These are phyloP conservation scores for Leishmania amazonensis DNA, from an alignment of 208 protist genomes.

Conservation along the genomic window DNA sequence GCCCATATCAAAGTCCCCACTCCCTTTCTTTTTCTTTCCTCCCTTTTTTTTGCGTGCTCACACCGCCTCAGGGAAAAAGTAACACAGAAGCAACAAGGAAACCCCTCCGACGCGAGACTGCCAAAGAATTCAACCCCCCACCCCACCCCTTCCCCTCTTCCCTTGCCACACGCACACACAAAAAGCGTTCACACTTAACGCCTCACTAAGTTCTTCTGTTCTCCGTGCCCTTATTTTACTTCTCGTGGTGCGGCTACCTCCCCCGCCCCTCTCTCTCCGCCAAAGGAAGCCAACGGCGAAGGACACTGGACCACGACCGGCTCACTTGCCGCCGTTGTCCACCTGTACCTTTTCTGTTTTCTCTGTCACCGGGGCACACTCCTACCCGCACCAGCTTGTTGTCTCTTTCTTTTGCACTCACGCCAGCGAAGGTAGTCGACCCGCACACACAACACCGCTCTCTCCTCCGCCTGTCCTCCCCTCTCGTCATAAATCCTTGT, in stretches of 20 bases:
- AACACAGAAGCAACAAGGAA: background rate
- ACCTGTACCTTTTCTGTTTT: background rate
- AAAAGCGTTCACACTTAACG: background rate
- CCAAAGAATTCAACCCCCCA: background rate
- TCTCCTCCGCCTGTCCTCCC: background rate
- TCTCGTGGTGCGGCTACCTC: background rate
- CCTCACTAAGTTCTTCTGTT: background rate
- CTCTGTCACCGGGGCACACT: background rate
- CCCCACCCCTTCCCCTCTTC: background rate
- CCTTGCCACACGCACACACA: background rate
- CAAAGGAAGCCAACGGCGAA: background rate
- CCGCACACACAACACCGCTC: background rate
- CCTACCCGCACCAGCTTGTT: background rate
- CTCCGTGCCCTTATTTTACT: background rate
- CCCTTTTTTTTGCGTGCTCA: background rate
- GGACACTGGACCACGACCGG: background rate
- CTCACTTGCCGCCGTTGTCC: background rate
- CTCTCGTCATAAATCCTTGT: background rate
- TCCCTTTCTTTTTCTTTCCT: background rate
- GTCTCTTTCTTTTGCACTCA: background rate
- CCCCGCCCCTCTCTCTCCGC: background rate
- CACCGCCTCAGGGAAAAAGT: background rate
- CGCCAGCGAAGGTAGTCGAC: background rate
- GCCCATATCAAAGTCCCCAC: conserved; percentile 4
- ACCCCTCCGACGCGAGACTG: background rate